These are phyloP conservation scores for Boletus reticulatus DNA, from an alignment of 768 basidiomycete species.

Conservation along the genomic window DNA sequence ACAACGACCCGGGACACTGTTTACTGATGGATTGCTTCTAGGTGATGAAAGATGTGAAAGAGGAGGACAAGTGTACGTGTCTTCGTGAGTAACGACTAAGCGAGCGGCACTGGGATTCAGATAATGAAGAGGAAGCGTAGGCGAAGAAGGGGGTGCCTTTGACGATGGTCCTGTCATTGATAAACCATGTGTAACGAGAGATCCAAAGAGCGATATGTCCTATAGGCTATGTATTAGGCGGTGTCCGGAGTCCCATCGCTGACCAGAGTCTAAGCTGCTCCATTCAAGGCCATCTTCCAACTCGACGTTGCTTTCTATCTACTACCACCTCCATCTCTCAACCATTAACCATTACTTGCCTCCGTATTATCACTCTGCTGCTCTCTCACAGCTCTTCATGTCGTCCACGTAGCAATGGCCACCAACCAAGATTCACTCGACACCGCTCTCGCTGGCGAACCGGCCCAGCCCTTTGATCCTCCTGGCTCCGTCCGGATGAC, in stretches of 20 bases:
- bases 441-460: slow-evolving; percentile 35
- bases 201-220: slow-evolving; percentile 9
- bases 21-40: slow-evolving; percentile 27
- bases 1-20: slow-evolving; percentile 23
- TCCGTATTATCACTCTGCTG: slow-evolving; percentile 10
- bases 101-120: slow-evolving; percentile 5
- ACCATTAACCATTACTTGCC: slow-evolving; percentile 21
- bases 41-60: slow-evolving; percentile 51
- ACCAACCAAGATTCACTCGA: slow-evolving; percentile 24
- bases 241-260: slow-evolving; percentile 29
- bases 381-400: slow-evolving; percentile 23
- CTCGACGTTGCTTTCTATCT: slow-evolving; percentile 20
- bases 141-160: slow-evolving; percentile 2
- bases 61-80: slow-evolving; percentile 49
- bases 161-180: not conserved
- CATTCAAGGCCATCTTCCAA: slow-evolving; percentile 1
- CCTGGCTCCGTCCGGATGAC: slow-evolving; percentile 51
- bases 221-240: slow-evolving; percentile 25
- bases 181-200: slow-evolving; percentile 7
- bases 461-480: slow-evolving; percentile 36
- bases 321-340: slow-evolving; percentile 26
- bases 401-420: slow-evolving; percentile 24
- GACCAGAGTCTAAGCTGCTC: slow-evolving; percentile 9
- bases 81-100: slow-evolving; percentile 12
- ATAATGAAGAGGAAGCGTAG: slow-evolving; percentile 11